These are phyloP conservation scores for Hypoxylon cercidicola DNA, from an alignment of 495 filamentous ascomycete genomes.

Conservation along the genomic window DNA sequence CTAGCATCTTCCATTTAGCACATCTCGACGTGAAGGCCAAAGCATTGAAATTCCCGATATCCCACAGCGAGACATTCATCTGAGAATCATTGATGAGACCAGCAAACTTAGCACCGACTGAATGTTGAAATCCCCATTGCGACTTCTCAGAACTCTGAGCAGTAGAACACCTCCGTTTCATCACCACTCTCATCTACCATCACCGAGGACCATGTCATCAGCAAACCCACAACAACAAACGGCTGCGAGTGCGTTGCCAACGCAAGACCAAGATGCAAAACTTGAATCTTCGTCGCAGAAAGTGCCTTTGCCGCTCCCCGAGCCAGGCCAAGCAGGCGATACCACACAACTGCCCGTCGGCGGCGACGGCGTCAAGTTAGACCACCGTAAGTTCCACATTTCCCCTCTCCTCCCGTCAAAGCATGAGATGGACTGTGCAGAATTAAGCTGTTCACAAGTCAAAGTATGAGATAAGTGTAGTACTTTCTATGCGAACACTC, in stretches of 20 bases:
- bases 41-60: slow-evolving; percentile 6
- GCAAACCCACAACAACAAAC: slow-evolving; percentile 8
- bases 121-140: slow-evolving; percentile 31
- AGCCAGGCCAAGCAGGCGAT: slow-evolving; percentile 13
- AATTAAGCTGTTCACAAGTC: neutral
- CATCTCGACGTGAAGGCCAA: neutral
- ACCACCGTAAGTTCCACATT: slow-evolving; percentile 26
- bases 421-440: neutral
- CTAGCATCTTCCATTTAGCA: slow-evolving; percentile 32
- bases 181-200: slow-evolving; percentile 14
- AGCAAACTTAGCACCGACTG: neutral
- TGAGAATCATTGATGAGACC: neutral
- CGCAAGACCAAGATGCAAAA: slow-evolving; percentile 7
- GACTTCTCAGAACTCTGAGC: slow-evolving; percentile 30
- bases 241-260: neutral
- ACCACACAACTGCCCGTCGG: slow-evolving; percentile 28
- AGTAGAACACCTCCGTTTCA: slow-evolving; percentile 16
- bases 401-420: neutral
- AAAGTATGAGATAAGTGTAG: neutral
- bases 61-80: neutral
- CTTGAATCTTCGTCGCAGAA: slow-evolving; percentile 8
- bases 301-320: slow-evolving; percentile 27
- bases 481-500: neutral
- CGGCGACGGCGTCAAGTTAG: slow-evolving; percentile 34
- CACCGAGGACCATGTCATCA: slow-evolving; percentile 37